Percentiles rank a stretch among this genome's conserved stretches.
Evolutionary conservation across 345 rosid species (phyloP).

Genomic region (Syzygium grande): DNA sequence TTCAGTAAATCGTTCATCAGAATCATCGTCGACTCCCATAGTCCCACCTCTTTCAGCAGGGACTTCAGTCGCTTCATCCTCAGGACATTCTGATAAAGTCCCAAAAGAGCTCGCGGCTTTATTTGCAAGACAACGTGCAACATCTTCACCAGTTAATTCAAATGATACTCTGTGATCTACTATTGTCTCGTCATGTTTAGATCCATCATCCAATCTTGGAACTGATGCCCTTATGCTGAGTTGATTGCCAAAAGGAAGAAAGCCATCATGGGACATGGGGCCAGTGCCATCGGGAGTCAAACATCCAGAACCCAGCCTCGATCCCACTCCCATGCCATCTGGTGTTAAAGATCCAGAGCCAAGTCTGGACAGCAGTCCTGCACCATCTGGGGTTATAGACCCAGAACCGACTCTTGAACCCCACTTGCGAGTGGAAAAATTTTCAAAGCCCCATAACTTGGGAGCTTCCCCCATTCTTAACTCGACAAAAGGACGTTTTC

Average conservation of each 20-base stretch:
- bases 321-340: constrained; percentile 60
- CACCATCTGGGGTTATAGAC: constrained; percentile 64
- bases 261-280: constrained; percentile 24
- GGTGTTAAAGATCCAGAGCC: constrained; percentile 87
- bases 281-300: constrained; percentile 58
- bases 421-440: constrained; percentile 72
- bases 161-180: constrained; percentile 79
- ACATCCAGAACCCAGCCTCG: constrained; percentile 68
- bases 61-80: constrained; percentile 12
- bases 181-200: constrained; percentile 29
- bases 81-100: constrained; percentile 20
- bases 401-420: constrained; percentile 86
- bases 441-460: constrained; percentile 62
- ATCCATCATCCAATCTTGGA: constrained; percentile 34
- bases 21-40: constrained; percentile 1
- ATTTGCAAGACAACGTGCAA: constrained; percentile 79
- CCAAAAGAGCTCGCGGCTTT: constrained; percentile 30
- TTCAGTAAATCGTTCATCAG: constrained; percentile 5
- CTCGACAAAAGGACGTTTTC: constrained; percentile 50
- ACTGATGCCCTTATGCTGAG: constrained; percentile 37
- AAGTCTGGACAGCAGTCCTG: constrained; percentile 67
- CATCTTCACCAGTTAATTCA: constrained; percentile 94
- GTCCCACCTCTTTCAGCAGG: constrained; percentile 8
- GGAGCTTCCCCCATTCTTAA: constrained; percentile 55
- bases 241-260: constrained; percentile 26